Conservation (phyloP, 2,329 filamentous ascomycete species). For the Gnomoniopsis sp. region DNA sequence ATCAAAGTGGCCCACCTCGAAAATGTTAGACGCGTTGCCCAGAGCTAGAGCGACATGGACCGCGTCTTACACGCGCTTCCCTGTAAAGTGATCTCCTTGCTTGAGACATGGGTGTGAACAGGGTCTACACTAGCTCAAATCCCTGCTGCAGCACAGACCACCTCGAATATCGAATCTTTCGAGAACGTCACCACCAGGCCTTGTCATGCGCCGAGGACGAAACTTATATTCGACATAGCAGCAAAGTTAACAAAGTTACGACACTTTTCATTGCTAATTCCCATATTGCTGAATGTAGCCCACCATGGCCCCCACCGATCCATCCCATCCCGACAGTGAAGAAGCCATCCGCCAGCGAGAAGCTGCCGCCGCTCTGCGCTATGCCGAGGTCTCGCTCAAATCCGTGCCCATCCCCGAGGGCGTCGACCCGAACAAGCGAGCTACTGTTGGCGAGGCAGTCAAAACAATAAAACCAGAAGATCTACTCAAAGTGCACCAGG, state of each 20-base stretch:
- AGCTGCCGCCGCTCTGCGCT: constrained; percentile 16
- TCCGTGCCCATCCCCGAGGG: constrained; percentile 16
- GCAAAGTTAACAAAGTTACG: no score
- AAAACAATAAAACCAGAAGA: constrained; percentile 66
- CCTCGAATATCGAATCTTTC: background rate
- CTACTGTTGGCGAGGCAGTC: constrained; percentile 58
- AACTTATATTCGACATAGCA: background rate
- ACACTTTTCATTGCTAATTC: background rate
- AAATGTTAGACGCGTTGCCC: constrained; percentile 15
- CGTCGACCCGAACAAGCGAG: constrained; percentile 19
- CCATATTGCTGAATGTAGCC: background rate
- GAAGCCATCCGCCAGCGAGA: background rate
- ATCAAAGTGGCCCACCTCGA: constrained; percentile 13
- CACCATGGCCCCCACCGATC: background rate
- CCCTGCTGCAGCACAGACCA: constrained; percentile 17
- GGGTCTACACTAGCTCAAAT: constrained; percentile 3
- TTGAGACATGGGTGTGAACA: no score
- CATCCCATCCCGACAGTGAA: background rate
- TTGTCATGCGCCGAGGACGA: background rate
- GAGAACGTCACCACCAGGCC: background rate
- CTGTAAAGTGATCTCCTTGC: background rate
- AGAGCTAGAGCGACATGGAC: constrained; percentile 2
- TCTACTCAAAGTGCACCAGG: constrained; percentile 69
- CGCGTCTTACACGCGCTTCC: constrained; percentile 17
- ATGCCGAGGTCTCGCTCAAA: constrained; percentile 19